Percentiles rank a stretch among this genome's conserved stretches.
Conservation (phyloP, 2,329 filamentous ascomycete genomes). For the Botryotinia calthae region DNA sequence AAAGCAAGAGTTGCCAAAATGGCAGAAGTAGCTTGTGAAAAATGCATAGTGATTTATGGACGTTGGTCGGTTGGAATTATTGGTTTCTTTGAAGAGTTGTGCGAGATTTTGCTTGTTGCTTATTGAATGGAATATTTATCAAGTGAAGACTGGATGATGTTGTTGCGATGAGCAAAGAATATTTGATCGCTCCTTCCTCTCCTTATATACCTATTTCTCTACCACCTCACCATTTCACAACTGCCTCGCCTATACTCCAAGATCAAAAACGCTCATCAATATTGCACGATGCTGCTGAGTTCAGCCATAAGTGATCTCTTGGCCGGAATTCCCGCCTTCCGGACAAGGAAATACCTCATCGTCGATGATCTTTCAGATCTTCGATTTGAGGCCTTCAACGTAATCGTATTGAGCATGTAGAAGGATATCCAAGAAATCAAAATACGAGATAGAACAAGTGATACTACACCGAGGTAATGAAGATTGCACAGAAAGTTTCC, state of each 20-base stretch:
- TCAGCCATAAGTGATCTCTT: not conserved
- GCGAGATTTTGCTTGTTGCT: not conserved
- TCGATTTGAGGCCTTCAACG: not conserved
- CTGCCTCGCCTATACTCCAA: not conserved
- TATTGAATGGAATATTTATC: not conserved
- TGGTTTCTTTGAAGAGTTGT: not conserved
- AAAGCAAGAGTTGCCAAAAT: constrained; percentile 15
- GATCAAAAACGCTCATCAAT: not conserved
- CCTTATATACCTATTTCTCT: constrained; percentile 7
- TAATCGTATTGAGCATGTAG: not conserved
- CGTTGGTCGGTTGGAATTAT: not conserved
- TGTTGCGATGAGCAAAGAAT: constrained; percentile 11
- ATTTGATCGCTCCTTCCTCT: not conserved
- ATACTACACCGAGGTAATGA: not conserved
- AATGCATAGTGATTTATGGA: constrained; percentile 8
- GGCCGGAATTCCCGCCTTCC: not conserved
- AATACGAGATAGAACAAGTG: constrained; percentile 13
- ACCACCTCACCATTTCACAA: not conserved
- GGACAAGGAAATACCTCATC: constrained; percentile 10
- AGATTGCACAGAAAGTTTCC: not conserved
- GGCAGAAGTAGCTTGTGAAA: constrained; percentile 6
- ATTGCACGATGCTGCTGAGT: not conserved
- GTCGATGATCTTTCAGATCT: constrained; percentile 4
- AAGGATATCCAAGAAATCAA: not conserved
- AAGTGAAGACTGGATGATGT: constrained; percentile 4